phyloP scores from a whole-genome alignment of 1,139 yeast genomes.

The Kurtzmaniella quercitrusa region DNA sequence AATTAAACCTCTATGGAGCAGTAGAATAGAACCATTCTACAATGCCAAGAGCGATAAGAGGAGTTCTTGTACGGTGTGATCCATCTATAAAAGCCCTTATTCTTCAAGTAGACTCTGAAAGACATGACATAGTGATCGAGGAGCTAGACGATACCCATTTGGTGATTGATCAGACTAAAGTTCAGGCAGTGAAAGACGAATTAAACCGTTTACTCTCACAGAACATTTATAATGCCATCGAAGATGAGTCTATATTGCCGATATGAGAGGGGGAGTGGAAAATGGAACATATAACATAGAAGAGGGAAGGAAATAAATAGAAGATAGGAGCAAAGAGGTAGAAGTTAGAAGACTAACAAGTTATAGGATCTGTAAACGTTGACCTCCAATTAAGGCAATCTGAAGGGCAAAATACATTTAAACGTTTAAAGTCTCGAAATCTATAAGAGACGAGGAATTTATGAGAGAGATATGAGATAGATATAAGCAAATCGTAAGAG shows the following conservation, averaged over 20 bases:
- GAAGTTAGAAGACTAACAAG: too few relatives aligned
- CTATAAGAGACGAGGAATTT: too few relatives aligned
- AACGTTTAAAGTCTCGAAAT: too few relatives aligned
- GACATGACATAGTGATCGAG: conserved; percentile 71
- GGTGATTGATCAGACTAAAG: conserved; percentile 71
- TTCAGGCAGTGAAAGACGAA: conserved; percentile 71
- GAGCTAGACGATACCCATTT: conserved; percentile 91
- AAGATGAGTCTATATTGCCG: conserved; percentile 31
- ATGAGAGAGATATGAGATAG: too few relatives aligned
- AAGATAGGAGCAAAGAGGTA: background rate
- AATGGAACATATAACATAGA: too few relatives aligned
- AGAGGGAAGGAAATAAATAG: too few relatives aligned
- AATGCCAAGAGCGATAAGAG: conserved; percentile 46
- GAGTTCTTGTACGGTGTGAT: conserved; percentile 58
- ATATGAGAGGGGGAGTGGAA: background rate
- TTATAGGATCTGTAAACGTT: too few relatives aligned
- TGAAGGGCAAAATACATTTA: too few relatives aligned
- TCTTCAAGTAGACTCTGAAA: conserved; percentile 68
- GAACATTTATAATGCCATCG: conserved; percentile 81
- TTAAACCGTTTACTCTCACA: conserved; percentile 70
- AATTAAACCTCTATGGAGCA: too few relatives aligned
- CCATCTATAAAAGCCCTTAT: conserved; percentile 89
- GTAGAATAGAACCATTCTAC: background rate
- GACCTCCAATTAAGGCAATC: too few relatives aligned
- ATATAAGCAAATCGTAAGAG: too few relatives aligned